Percentiles rank a stretch among this genome's conserved stretches.
Conservation (phyloP, 495 filamentous ascomycete species). For the Aspergillus taichungensis region DNA sequence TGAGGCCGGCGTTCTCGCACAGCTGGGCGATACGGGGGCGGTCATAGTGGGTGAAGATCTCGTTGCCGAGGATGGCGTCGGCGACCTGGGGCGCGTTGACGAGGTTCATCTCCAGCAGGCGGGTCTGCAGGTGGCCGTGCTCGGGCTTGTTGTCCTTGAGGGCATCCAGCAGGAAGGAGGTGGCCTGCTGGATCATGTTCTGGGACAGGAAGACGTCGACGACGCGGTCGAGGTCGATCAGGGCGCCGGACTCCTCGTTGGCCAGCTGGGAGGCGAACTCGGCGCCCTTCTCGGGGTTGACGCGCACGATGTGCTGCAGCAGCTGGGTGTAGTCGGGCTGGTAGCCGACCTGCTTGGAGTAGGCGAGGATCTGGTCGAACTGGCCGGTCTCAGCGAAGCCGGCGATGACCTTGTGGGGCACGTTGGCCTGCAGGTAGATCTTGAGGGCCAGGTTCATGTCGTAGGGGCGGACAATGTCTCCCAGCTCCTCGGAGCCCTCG, state of each 20-base stretch:
- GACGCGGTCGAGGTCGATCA: conserved; percentile 89
- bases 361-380: conserved; percentile 91
- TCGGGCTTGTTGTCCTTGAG: conserved; percentile 91
- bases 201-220: conserved; percentile 97
- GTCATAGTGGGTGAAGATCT: conserved; percentile 97
- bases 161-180: conserved; percentile 91
- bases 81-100: conserved; percentile 94
- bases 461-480: conserved; percentile 84
- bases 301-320: conserved; percentile 82
- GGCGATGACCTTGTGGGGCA: conserved; percentile 85
- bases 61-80: conserved; percentile 92
- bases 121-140: conserved; percentile 86
- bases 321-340: conserved; percentile 86
- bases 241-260: conserved; percentile 70
- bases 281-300: conserved; percentile 88
- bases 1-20: conserved; percentile 83
- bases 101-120: conserved; percentile 96
- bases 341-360: conserved; percentile 73
- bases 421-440: conserved; percentile 82
- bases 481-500: conserved; percentile 88
- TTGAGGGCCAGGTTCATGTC: conserved; percentile 75
- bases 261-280: conserved; percentile 88
- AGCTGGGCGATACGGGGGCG: conserved; percentile 75
- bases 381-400: conserved; percentile 92
- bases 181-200: conserved; percentile 95